Conservation (phyloP, 2,329 filamentous ascomycete species). For the Penicillium hordei region DNA sequence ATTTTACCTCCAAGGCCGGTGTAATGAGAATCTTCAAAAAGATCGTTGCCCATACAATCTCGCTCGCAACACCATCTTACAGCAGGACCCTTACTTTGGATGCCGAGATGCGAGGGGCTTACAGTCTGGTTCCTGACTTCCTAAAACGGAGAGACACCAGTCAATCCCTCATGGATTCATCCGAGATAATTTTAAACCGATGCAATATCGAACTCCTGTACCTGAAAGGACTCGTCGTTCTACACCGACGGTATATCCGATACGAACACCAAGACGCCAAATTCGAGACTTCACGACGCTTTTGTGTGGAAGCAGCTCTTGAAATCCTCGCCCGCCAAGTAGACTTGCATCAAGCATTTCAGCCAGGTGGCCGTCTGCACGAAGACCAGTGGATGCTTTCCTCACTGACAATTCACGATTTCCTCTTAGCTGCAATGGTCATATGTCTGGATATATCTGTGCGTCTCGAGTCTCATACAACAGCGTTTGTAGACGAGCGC, state of each 20-base stretch:
- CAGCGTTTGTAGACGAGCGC: not conserved
- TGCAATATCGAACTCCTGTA: constrained; percentile 52
- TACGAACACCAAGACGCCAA: constrained; percentile 31
- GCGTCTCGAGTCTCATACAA: not conserved
- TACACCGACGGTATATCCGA: constrained; percentile 54
- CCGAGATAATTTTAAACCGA: constrained; percentile 51
- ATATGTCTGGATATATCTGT: constrained; percentile 47
- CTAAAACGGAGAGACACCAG: constrained; percentile 24
- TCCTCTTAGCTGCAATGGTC: constrained; percentile 59
- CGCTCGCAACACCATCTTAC: constrained; percentile 15
- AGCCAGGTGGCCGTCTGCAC: constrained; percentile 53
- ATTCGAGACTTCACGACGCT: constrained; percentile 42
- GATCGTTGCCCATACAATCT: constrained; percentile 26
- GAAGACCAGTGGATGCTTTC: constrained; percentile 59
- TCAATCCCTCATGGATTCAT: constrained; percentile 46
- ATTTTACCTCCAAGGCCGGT: constrained; percentile 34
- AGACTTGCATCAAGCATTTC: constrained; percentile 49
- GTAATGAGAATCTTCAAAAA: constrained; percentile 32
- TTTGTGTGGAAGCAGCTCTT: constrained; percentile 49
- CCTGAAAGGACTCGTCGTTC: constrained; percentile 49
- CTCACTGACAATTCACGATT: constrained; percentile 59
- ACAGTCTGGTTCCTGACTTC: constrained; percentile 17
- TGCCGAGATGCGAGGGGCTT: constrained; percentile 21
- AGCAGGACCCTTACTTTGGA: constrained; percentile 26
- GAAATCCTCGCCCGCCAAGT: constrained; percentile 51